Base-by-base conservation (phyloP, 139 green algal species). In the Coelastrella sp. region DNA sequence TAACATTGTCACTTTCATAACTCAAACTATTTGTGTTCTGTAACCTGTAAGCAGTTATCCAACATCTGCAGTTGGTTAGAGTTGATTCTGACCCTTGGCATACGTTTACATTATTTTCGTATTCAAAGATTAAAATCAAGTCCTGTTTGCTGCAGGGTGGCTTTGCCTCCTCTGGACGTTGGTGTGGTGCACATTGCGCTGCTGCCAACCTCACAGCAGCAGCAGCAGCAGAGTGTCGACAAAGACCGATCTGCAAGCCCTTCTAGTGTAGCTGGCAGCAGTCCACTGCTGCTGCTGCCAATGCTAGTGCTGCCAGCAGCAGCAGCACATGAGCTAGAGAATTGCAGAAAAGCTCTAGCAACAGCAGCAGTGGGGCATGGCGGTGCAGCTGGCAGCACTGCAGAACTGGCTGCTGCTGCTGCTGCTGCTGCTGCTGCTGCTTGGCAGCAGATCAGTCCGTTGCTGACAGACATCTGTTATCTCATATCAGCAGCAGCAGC, bases 181-280 rank as follows among this genome's bases (percentile, higher is more conserved):
- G 64, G 64, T 71, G 64, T 71, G 64, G 3, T 71, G 64, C 73
- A 78, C n/a, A 78, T 78, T 78, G 73, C n/a, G 17, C 73, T 78
- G 73, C 73, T 78, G 73, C 73, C 19, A 54, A 16, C 3, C 7
- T 19, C 5, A 78, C 73, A 32, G 73, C 73, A 78, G 73, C n/a
- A 54, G 20, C 73, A 71, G 64, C 64, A 71, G 64, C 64, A 71
- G 64, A 71, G 4, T 13, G 11, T 10, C 61, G 11, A 13, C 64
- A 71, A 14, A 11, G 16, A 47, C 32, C 32, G 32, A 47, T 47
- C 32, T 47, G 32, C 32, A 47, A 47, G 32, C 32, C 32, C 32
- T 47, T 47, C 3, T 71, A 14, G 11, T 71, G 64, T 71, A 7
- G 11, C 64, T 20, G 16, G 64, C 64, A 14, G 11, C 16, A 71